Percentiles rank a stretch among this genome's conserved stretches.
Evolutionary conservation across 2,329 filamentous ascomycete species (phyloP).

Genomic region (Pseudocercospora pini-densiflorae): DNA sequence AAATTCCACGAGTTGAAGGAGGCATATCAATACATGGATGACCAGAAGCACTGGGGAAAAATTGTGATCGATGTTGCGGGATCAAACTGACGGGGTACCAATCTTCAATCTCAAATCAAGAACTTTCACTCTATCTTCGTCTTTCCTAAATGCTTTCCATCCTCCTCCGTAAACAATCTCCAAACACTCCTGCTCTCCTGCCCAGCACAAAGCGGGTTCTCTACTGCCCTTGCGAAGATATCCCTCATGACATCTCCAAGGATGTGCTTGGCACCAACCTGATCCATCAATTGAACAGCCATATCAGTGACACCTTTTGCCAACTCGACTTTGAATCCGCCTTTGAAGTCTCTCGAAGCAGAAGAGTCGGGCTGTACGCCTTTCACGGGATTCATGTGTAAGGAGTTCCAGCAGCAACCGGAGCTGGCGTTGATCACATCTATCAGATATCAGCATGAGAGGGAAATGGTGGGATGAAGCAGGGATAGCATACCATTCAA

Average conservation of each 20-base stretch:
- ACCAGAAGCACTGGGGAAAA: conserved; percentile 54
- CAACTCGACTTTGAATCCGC: conserved; percentile 44
- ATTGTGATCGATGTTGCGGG: conserved; percentile 36
- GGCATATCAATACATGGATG: conserved; percentile 51
- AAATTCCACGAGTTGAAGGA: conserved; percentile 55
- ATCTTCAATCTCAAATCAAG: not conserved
- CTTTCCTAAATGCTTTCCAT: conserved; percentile 4
- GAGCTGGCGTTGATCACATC: conserved; percentile 55
- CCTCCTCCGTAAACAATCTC: conserved; percentile 10
- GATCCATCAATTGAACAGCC: conserved; percentile 40
- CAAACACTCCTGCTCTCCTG: conserved; percentile 17
- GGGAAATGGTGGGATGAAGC: too few species aligned
- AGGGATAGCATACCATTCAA: conserved; percentile 1
- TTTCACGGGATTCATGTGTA: conserved; percentile 37
- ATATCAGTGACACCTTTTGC: conserved; percentile 43
- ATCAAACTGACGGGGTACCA: conserved; percentile 4
- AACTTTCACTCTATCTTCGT: conserved; percentile 13
- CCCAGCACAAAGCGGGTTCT: conserved; percentile 11
- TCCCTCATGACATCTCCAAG: conserved; percentile 29
- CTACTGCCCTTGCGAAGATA: conserved; percentile 13
- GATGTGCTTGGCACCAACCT: conserved; percentile 41
- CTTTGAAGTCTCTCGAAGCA: conserved; percentile 45
- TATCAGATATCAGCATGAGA: conserved; percentile 38
- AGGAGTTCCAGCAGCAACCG: conserved; percentile 40
- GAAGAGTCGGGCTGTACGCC: conserved; percentile 45